Evolutionary conservation across 1,139 yeast species (phyloP).

Genomic region (Diutina catenulata): DNA sequence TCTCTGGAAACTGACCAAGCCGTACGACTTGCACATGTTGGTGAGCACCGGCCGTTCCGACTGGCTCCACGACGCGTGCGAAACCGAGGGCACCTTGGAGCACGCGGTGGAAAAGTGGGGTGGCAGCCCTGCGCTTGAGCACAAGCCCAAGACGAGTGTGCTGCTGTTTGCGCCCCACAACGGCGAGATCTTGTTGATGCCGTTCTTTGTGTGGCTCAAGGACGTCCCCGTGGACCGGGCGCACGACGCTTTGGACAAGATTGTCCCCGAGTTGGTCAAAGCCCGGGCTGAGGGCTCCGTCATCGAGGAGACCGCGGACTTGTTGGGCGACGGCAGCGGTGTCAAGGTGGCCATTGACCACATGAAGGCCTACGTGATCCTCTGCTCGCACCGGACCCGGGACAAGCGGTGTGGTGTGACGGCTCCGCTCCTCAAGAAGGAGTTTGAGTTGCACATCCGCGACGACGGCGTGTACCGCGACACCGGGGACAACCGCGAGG

Average conservation of each 20-base stretch:
- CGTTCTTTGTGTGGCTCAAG: conserved; percentile 65
- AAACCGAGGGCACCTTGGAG: conserved; percentile 40
- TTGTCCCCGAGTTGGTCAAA: conserved; percentile 31
- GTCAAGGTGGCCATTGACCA: conserved; percentile 14
- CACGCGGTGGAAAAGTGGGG: conserved; percentile 38
- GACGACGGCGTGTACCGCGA: conserved; percentile 67
- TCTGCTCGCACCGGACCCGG: conserved; percentile 84
- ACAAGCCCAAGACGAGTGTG: conserved; percentile 37
- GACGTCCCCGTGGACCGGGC: conserved; percentile 38
- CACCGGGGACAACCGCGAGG: conserved; percentile 55
- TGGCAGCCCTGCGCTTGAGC: conserved; percentile 11
- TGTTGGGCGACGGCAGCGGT: background rate
- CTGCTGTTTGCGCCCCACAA: conserved; percentile 23
- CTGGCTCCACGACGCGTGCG: conserved; percentile 73
- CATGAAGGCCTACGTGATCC: conserved; percentile 48
- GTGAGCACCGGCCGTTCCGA: conserved; percentile 78
- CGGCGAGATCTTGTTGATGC: conserved; percentile 58
- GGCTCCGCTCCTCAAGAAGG: conserved; percentile 83
- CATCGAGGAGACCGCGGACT: conserved; percentile 1
- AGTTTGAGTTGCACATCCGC: conserved; percentile 61
- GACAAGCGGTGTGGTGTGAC: conserved; percentile 91
- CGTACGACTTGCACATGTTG: conserved; percentile 58
- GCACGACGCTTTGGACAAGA: conserved; percentile 27
- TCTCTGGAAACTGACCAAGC: conserved; percentile 62
- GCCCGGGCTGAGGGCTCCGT: conserved; percentile 13